Base-by-base conservation (phyloP, 2,329 filamentous ascomycete species). In the Periconia macrospinosa region DNA sequence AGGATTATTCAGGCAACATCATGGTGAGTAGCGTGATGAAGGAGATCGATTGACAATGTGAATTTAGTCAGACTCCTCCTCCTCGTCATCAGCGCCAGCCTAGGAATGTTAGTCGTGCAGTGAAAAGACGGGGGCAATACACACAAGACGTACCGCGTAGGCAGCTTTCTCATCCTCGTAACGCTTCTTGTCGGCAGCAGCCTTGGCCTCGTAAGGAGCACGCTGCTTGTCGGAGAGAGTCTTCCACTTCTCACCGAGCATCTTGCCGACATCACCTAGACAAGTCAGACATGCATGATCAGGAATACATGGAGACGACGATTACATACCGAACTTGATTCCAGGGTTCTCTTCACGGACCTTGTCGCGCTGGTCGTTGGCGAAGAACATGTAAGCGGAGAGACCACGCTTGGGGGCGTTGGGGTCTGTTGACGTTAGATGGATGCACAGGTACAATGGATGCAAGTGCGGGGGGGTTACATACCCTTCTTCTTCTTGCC, bases 371-470 rank as follows among this genome's bases (percentile, higher is more conserved):
- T 97, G 91, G 81, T 97, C 94, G 75, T 97, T 97, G 86, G 94
- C 94, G 77, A 97, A 99, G 89, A 97, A 97, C 94, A 99, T 99
- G 87, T 99, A 99, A 61, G 94, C 94, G 50, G 94, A 97, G 47
- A 99, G 91, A 83, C 93, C 94, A 79, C 94, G 92, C 92, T 97
- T 99, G 77, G 94, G 94, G 57, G 92, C 93, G 80, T 97, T 97
- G 79, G 92, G 92, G 79, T 97, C 92, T 96, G 69, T 14, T 15
- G 20, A 44, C 57, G 56, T 54, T 19, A 50, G 30, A 18, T 35
- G 41, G 41, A 35, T n/a, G 20, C 19, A 7, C n/a, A 18, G 46
- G 40, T 30, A 48, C 56, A 64, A 37, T 37, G 33, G 11, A 37
- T 14, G 33, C 33, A 13, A 13, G 11, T 10, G 33, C 52, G 56